Evolutionary conservation across 1,284 basidiomycete genomes (phyloP).

Genomic region (Cerrena zonata): DNA sequence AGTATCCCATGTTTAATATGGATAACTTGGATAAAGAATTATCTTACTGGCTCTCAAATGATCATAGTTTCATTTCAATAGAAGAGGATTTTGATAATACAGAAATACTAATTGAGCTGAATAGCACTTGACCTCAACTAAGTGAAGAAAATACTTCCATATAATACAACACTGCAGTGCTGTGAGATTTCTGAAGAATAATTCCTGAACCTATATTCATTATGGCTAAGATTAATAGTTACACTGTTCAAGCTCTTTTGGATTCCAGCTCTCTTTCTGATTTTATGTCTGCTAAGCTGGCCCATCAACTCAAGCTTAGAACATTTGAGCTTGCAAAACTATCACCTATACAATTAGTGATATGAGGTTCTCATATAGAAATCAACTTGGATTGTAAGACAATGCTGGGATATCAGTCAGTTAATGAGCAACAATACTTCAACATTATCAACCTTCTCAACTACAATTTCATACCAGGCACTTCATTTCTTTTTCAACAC

Average conservation of each 20-base stretch:
- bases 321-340: constrained; percentile 19
- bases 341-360: constrained; percentile 26
- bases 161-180: neutral
- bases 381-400: constrained; percentile 21
- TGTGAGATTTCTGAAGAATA: constrained; percentile 3
- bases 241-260: constrained; percentile 26
- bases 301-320: constrained; percentile 26
- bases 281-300: constrained; percentile 34
- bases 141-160: constrained; percentile 1
- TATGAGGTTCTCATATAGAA: constrained; percentile 27
- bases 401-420: constrained; percentile 25
- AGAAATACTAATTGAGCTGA: neutral
- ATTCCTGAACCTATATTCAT: constrained; percentile 31
- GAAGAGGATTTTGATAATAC: neutral
- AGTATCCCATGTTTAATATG: neutral
- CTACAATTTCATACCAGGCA: constrained; percentile 27
- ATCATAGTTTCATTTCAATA: neutral
- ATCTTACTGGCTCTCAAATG: neutral
- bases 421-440: constrained; percentile 23
- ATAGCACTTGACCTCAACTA: neutral
- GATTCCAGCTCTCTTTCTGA: constrained; percentile 34
- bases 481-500: constrained; percentile 25
- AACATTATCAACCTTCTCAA: constrained; percentile 26
- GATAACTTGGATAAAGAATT: neutral
- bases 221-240: constrained; percentile 27